Conservation (phyloP, 768 basidiomycete species). For the Sistotremastrum niveocremeum region DNA sequence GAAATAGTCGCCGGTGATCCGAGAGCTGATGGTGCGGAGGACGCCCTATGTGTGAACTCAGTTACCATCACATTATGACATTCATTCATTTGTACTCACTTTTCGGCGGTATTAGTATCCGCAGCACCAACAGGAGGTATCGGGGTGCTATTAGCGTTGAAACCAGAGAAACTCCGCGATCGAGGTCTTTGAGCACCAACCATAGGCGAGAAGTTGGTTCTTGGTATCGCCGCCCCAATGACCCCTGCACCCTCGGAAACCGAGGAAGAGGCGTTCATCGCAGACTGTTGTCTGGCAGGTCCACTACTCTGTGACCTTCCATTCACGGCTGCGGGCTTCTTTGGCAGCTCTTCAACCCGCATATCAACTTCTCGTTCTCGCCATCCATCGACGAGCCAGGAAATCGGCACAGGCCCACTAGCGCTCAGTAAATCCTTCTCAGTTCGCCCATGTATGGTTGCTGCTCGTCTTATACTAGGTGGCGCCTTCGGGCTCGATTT, state of each 20-base stretch:
- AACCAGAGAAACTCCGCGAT: constrained; percentile 67
- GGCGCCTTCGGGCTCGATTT: constrained; percentile 14
- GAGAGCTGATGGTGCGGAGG: neutral
- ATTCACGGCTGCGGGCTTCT: neutral
- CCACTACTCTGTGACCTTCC: neutral
- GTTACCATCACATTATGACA: no score
- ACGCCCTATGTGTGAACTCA: no score
- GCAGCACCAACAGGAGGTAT: no score
- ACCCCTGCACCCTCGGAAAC: constrained; percentile 1
- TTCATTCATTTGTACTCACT: no score
- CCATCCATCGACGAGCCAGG: constrained; percentile 19
- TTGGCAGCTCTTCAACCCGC: neutral
- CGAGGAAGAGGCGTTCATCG: neutral
- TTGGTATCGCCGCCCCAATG: constrained; percentile 21
- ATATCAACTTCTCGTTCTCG: neutral
- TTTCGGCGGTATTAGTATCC: no score
- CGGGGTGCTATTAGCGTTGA: constrained; percentile 22
- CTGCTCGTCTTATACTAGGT: constrained; percentile 11
- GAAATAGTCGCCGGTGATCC: neutral
- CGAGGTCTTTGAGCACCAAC: constrained; percentile 34
- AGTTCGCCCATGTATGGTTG: constrained; percentile 51
- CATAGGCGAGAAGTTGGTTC: constrained; percentile 54
- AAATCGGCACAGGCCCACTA: constrained; percentile 45
- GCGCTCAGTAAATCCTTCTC: constrained; percentile 36
- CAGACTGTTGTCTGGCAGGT: constrained; percentile 4